A percentile compares a stretch with the other conserved stretches of the same genome.
These are phyloP conservation scores for Colletotrichum sp. DNA, from an alignment of 2,329 filamentous ascomycete genomes.

Conservation along the genomic window DNA sequence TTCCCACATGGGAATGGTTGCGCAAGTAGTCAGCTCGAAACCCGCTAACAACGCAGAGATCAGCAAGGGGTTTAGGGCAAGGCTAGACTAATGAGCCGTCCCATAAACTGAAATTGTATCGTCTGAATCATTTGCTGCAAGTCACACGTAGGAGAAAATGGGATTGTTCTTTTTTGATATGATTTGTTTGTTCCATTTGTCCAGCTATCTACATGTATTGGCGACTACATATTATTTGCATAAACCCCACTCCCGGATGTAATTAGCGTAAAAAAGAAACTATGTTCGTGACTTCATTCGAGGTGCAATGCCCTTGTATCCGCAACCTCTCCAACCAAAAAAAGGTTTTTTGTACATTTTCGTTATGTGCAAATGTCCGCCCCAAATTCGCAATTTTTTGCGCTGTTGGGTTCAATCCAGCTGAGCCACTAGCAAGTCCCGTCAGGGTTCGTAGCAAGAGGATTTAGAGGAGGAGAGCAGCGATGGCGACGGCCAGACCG, in stretches of 20 bases:
- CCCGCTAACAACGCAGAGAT: neutral
- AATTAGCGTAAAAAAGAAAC: neutral
- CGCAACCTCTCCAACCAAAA: neutral
- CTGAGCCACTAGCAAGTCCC: neutral
- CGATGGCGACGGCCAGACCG: neutral
- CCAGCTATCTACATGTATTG: neutral
- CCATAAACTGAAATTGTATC: neutral
- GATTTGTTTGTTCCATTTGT: neutral
- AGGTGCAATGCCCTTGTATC: neutral
- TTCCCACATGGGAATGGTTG: neutral
- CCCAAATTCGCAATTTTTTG: neutral
- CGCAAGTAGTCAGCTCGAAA: neutral
- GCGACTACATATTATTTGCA: neutral
- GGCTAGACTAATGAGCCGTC: neutral
- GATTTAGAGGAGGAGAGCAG: conserved; percentile 10
- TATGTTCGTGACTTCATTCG: neutral
- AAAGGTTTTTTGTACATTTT: neutral
- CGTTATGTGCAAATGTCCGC: neutral
- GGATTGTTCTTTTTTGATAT: neutral
- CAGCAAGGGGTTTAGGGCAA: neutral
- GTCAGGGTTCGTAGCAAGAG: neutral
- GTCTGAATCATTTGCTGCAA: neutral
- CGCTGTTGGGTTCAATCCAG: neutral
- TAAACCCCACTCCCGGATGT: neutral
- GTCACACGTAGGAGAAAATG: neutral